phyloP scores from a whole-genome alignment of 2,329 filamentous ascomycete genomes.

The Neobulgaria alba region DNA sequence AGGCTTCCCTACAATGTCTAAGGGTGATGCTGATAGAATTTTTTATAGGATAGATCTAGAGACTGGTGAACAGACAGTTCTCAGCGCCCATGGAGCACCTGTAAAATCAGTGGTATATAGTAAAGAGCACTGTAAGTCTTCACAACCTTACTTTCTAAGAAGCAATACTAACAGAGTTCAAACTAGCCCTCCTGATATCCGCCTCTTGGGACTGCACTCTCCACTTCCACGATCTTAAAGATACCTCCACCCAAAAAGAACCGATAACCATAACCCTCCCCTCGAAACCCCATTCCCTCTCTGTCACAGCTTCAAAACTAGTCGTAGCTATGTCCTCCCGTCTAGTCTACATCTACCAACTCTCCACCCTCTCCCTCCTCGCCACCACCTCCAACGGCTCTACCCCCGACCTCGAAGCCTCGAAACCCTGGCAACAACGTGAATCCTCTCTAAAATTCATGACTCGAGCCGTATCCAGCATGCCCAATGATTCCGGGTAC shows the following conservation, averaged over 20 bases:
- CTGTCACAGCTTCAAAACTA: slow-evolving; percentile 67
- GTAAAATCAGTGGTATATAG: slow-evolving; percentile 82
- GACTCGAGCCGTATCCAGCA: slow-evolving; percentile 85
- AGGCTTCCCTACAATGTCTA: too few species aligned
- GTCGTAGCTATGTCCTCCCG: slow-evolving; percentile 94
- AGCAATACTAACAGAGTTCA: slow-evolving; percentile 10
- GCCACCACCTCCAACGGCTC: slow-evolving; percentile 38
- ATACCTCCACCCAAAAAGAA: slow-evolving; percentile 38
- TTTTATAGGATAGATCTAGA: slow-evolving; percentile 62
- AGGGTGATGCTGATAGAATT: too few species aligned
- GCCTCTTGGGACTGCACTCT: slow-evolving; percentile 91
- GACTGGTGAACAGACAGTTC: slow-evolving; percentile 60
- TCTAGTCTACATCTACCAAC: slow-evolving; percentile 90
- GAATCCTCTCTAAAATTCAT: slow-evolving; percentile 95
- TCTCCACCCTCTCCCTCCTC: slow-evolving; percentile 56
- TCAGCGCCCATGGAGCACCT: slow-evolving; percentile 71
- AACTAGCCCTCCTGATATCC: slow-evolving; percentile 65
- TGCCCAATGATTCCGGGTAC: slow-evolving; percentile 94
- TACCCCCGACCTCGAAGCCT: slow-evolving; percentile 56
- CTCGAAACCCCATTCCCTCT: slow-evolving; percentile 83
- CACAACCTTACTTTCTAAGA: too few species aligned
- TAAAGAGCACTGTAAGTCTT: slow-evolving; percentile 52
- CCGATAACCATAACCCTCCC: slow-evolving; percentile 65
- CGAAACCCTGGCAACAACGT: slow-evolving; percentile 88
- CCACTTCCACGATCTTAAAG: slow-evolving; percentile 65